Evolutionary conservation across 2,329 filamentous ascomycete species (phyloP), one percentile per base, ranked within the genome.

Genomic region (Chaetomium globosum): DNA sequence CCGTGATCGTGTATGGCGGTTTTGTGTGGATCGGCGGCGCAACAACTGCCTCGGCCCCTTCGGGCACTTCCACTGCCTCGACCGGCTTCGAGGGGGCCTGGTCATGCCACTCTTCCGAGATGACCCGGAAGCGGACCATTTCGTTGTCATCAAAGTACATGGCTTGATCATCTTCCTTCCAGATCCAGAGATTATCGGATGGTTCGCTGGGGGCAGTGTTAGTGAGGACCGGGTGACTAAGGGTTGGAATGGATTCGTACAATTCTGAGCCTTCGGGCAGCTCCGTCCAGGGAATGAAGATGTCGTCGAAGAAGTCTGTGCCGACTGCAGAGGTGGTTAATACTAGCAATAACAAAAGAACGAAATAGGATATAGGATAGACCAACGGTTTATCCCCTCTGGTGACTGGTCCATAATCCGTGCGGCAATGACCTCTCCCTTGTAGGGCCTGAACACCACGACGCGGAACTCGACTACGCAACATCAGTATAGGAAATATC

Each of bases 401-500:
- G 87, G 83, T 0, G 85, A 89, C 43, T 89, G 88, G 69, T 87
- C 88, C 69, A 89, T 89, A 77, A 99, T 97, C 69, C 88, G 89
- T 19, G 91, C 95, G 53, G 91, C 83, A 73, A 99, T 84, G 66
- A 97, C 92, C 76, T 99, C 95, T 56, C 92, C 92, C 75, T 96
- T 96, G 81, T 97, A 98, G 0, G 95, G 95, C 28, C 95, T 88
- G 77, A 98, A 99, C 33, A 99, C 93, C 21, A 97, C 84, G 74
- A 99, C 83, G 26, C 93, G 90, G 74, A 98, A 99, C 75, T 96
- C 93, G 58, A 96, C 94, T 95, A 69, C 21, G 13, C 2, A 4
- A 9, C 2, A 64, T 73, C 52, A 74, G 71, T 26, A 3, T 10
- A 48, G 26, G 8, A 33, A 12, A 16, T 4, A 43, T n/a, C 16